These are phyloP conservation scores for Gaultheria prostrata DNA, from an alignment of 148 eudicot genomes.

Conservation along the genomic window DNA sequence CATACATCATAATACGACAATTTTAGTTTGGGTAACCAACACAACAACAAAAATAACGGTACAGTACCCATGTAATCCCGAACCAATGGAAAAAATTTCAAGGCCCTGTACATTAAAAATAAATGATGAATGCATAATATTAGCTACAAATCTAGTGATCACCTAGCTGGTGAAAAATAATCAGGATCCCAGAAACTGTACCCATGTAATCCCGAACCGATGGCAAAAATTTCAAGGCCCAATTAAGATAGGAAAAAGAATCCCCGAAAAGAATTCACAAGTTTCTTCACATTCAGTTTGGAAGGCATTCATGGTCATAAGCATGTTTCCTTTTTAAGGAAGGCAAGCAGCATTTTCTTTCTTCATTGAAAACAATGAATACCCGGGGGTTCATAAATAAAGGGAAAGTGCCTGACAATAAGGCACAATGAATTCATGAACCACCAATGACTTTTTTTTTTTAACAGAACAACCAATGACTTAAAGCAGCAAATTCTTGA, in stretches of 20 bases:
- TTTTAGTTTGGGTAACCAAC: too few species aligned
- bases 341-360: not conserved
- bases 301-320: not conserved
- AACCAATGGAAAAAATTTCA: too few species aligned
- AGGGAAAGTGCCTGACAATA: not conserved
- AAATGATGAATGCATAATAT: not conserved
- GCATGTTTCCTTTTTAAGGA: not conserved
- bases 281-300: conserved; percentile 1
- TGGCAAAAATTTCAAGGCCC: not conserved
- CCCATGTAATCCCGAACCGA: not conserved
- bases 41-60: too few species aligned
- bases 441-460: not conserved
- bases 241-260: not conserved
- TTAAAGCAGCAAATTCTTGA: not conserved
- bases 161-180: not conserved
- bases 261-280: not conserved
- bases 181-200: not conserved
- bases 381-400: not conserved
- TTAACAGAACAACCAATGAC: too few species aligned
- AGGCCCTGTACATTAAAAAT: not conserved
- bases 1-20: too few species aligned
- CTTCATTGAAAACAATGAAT: not conserved
- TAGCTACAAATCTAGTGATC: not conserved
- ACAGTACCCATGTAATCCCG: too few species aligned
- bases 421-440: conserved; percentile 13